Evolutionary conservation across 169 alveolate species (phyloP), one percentile per base, ranked within the genome.

Genomic region (Plasmodium knowlesi): DNA sequence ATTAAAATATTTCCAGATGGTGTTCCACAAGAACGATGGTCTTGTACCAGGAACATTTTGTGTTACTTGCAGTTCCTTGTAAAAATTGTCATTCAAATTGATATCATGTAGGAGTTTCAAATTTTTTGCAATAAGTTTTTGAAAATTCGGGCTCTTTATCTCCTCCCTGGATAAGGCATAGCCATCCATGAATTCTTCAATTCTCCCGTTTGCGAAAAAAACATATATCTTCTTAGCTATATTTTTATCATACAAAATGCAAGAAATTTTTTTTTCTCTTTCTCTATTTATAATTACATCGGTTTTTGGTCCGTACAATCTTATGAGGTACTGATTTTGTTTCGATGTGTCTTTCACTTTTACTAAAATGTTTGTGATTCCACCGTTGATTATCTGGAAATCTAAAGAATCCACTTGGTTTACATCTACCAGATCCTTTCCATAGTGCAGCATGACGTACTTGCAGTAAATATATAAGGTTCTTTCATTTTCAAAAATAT

Each of bases 101-200:
- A 90, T 70, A 6, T 83, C 74, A 73, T 96, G 98, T 37, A 96
- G 76, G 8, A 54, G 32, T 72, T 82, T 88, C 67, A 96, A 50
- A 32, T 94, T 92, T 57, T 82, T 61, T 10, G 98, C 97, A 84
- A 96, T 96, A 61, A 80, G 61, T 34, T 92, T 92, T 82, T 73
- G 95, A 71, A 83, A 95, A 3, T 37, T 94, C 30, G 61, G 79
- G 82, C 92, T 73, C 46, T 86, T 74, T 57, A 96, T 83, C 25
- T 96, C 97, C 25, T 94, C 96, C 25, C 82, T 86, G n/a, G 97
- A 82, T 6, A 96, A 28, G 5, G 92, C 95, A 46, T 93, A 78
- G 0, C 98, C 98, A 19, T 93, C 96, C 79, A 95, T 84, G 96
- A 96, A 96, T 79, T 96, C 97, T 94, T 96, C 98, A 28, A 96